Conservation (phyloP, 805 yeast genomes). For the Teunomyces cretensis region DNA sequence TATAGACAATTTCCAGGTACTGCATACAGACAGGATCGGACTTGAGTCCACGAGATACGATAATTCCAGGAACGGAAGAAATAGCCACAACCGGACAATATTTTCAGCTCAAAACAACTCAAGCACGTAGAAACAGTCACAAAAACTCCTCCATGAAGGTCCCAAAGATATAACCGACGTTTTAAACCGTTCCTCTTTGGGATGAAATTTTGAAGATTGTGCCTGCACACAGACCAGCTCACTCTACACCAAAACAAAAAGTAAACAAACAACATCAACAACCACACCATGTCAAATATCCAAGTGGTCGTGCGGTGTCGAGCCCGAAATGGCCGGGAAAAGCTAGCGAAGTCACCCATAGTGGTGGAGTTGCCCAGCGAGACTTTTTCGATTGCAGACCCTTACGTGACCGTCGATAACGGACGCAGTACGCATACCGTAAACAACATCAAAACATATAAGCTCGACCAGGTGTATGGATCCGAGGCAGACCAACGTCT, state of each 20-base stretch:
- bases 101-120: no score
- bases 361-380: conserved; percentile 48
- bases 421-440: conserved; percentile 11
- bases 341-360: conserved; percentile 44
- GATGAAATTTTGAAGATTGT: not conserved
- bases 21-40: no score
- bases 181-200: not conserved
- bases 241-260: not conserved
- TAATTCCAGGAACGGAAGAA: no score
- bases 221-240: not conserved
- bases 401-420: conserved; percentile 20
- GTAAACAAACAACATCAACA: conserved; percentile 4
- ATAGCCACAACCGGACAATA: no score
- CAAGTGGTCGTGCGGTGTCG: conserved; percentile 58
- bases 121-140: no score
- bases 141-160: no score
- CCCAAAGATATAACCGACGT: not conserved
- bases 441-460: conserved; percentile 50
- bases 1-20: no score
- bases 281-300: conserved; percentile 34
- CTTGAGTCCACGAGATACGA: no score
- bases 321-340: conserved; percentile 46
- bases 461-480: conserved; percentile 80
- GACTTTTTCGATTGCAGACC: conserved; percentile 16
- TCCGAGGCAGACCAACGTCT: conserved; percentile 72